Percentiles rank a stretch among this genome's conserved stretches.
phyloP scores from a whole-genome alignment of 148 eudicot species.

The Pharnaceum exiguum region DNA sequence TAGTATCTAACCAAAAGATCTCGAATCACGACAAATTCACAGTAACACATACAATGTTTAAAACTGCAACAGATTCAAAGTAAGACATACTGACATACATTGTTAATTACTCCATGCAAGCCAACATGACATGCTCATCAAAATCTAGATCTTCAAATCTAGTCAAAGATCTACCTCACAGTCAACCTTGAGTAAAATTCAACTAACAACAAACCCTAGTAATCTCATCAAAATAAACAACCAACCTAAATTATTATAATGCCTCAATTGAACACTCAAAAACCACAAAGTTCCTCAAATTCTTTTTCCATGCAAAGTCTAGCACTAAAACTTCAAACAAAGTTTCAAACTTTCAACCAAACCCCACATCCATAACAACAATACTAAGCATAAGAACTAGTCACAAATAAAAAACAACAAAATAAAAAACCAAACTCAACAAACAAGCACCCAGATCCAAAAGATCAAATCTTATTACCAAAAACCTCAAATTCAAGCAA shows the following conservation, averaged over 20 bases:
- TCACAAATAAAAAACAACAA: neutral
- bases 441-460: neutral
- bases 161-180: neutral
- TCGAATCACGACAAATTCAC: too few relatives aligned
- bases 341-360: too few relatives aligned
- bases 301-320: neutral
- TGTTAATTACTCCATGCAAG: neutral
- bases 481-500: constrained; percentile 10
- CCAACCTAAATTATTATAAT: neutral
- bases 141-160: constrained; percentile 16
- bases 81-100: too few relatives aligned
- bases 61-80: too few relatives aligned
- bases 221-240: neutral
- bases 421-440: neutral
- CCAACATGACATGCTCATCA: neutral
- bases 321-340: too few relatives aligned
- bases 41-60: too few relatives aligned
- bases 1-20: too few relatives aligned
- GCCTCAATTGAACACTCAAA: neutral
- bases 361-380: too few relatives aligned
- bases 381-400: too few relatives aligned
- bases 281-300: neutral
- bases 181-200: neutral
- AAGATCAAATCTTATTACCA: too few relatives aligned
- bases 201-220: neutral